These are phyloP conservation scores for Auricularia sp. DNA, from an alignment of 768 basidiomycete genomes.

Conservation along the genomic window DNA sequence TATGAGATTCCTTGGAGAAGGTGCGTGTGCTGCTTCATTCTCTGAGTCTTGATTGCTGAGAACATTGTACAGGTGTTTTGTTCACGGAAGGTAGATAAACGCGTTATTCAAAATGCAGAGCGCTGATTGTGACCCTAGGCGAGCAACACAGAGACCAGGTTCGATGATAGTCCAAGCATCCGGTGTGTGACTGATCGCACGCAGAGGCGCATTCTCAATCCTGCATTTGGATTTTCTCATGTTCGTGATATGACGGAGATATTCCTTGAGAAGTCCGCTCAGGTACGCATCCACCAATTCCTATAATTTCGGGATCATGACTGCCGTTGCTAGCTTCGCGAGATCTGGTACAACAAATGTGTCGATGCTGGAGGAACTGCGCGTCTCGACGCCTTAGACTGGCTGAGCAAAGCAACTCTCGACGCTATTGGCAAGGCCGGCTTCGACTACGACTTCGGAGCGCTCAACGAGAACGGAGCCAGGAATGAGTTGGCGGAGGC, in stretches of 20 bases:
- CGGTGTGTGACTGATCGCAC: not conserved
- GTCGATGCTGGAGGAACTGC: not conserved
- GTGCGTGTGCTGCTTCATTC: not conserved
- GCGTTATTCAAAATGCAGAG: too few species aligned
- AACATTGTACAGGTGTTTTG: not conserved
- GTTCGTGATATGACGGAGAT: slow-evolving; percentile 46
- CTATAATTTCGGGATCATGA: not conserved
- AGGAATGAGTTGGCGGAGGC: slow-evolving; percentile 23
- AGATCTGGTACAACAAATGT: slow-evolving; percentile 10
- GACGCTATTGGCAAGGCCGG: slow-evolving; percentile 18
- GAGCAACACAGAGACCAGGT: not conserved
- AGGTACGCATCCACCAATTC: slow-evolving; percentile 22
- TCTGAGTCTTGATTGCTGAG: too few species aligned
- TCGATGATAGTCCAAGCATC: not conserved
- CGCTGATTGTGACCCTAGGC: not conserved
- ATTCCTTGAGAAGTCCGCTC: slow-evolving; percentile 44
- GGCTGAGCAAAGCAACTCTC: slow-evolving; percentile 12
- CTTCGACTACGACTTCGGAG: slow-evolving; percentile 26
- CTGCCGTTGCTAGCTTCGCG: slow-evolving; percentile 10
- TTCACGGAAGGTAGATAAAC: slow-evolving; percentile 16
- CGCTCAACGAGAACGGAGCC: slow-evolving; percentile 17
- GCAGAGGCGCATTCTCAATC: slow-evolving; percentile 30
- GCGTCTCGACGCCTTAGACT: slow-evolving; percentile 1
- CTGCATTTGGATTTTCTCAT: slow-evolving; percentile 53
- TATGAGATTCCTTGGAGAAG: slow-evolving; percentile 28